Evolutionary conservation across 2,329 filamentous ascomycete species (phyloP).

Genomic region (Myriosclerotinia duriaeana): DNA sequence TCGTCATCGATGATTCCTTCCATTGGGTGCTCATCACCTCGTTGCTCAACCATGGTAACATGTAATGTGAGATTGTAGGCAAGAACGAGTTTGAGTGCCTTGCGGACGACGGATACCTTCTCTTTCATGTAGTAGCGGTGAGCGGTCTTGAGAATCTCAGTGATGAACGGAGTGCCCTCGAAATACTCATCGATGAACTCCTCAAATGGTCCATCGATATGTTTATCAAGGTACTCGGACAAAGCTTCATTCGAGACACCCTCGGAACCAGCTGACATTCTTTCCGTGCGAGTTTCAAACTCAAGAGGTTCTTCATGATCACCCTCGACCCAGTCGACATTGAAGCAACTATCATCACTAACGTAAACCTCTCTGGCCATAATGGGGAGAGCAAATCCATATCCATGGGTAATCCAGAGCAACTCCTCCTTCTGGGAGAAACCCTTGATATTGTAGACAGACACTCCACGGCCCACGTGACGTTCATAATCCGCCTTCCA

Average conservation of each 20-base stretch:
- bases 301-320: conserved; percentile 71
- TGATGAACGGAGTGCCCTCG: conserved; percentile 90
- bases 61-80: conserved; percentile 95
- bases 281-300: conserved; percentile 85
- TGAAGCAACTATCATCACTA: conserved; percentile 87
- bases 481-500: conserved; percentile 97
- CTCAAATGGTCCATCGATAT: conserved; percentile 90
- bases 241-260: conserved; percentile 79
- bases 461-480: conserved; percentile 82
- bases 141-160: conserved; percentile 92
- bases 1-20: conserved; percentile 83
- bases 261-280: conserved; percentile 83
- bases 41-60: conserved; percentile 89
- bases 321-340: conserved; percentile 89
- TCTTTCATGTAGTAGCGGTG: conserved; percentile 91
- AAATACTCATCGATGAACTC: conserved; percentile 95
- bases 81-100: conserved; percentile 90
- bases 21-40: conserved; percentile 74
- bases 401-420: conserved; percentile 95
- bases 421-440: conserved; percentile 64
- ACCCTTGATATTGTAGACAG: conserved; percentile 92
- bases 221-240: conserved; percentile 90
- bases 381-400: conserved; percentile 88
- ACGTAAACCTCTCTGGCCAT: conserved; percentile 93
- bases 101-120: conserved; percentile 84